Base-by-base conservation (phyloP, 352 stramenopile genomes). In the Phytopythium sindhum region DNA sequence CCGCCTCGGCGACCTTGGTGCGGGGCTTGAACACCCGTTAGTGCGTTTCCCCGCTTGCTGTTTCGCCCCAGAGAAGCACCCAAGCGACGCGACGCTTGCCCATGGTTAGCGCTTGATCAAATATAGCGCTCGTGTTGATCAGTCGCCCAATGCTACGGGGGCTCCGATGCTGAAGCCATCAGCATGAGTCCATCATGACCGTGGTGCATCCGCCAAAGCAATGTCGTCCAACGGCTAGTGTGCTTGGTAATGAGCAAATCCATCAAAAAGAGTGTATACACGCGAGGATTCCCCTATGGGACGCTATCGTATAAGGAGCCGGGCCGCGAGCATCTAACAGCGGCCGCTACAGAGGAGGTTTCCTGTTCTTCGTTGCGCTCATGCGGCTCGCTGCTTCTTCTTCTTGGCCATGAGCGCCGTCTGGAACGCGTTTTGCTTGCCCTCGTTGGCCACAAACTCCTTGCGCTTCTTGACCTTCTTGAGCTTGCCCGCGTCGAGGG, bases 381-480 rank as follows among this genome's bases (percentile, higher is more conserved):
- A 58, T 4, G 29, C 52, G 17, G 45, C 52, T 29, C 52, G 54
- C 54, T 50, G 54, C 24, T 80, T 73, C 65, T 88, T 91, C 68
- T 91, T 91, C 68, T 91, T 90, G 42, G 72, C 70, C 55, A 87
- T 68, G 28, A 90, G 64, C 52, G 77, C 71, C 1, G 63, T 69
- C 61, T 91, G 84, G 67, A 95, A 95, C 33, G 69, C 74, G 68
- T 95, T 95, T 21, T 72, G 65, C 45, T 65, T 69, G 52, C 86
- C 86, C 79, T 95, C 73, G 62, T 95, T 95, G 10, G 82, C 31
- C 19, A 90, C 71, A 61, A 95, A 95, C 54, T 89, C 82, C 56
- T 91, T 93, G 57, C 83, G 80, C 67, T 91, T 91, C 72, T 91
- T 91, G 56, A 93, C 67, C 71, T 93, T 95, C 63, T 93, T 93